phyloP scores from a whole-genome alignment of 2,329 filamentous ascomycete species.

The Trichoderma gracile region DNA sequence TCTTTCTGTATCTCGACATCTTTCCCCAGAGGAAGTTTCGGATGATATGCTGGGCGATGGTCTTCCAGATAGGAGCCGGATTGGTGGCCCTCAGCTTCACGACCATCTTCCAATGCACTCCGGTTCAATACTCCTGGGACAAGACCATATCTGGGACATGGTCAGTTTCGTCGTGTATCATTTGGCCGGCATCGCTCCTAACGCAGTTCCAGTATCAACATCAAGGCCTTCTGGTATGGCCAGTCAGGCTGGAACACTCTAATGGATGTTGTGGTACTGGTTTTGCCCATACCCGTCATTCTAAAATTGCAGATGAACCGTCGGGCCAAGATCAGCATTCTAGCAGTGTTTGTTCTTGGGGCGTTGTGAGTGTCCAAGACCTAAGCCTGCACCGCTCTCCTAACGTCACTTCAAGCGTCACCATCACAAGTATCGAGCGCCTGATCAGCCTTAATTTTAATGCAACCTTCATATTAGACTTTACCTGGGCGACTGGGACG shows the following conservation, averaged over 20 bases:
- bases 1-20: constrained; percentile 20
- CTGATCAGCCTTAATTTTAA: constrained; percentile 20
- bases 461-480: constrained; percentile 11
- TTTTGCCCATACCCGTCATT: constrained; percentile 10
- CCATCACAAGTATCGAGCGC: constrained; percentile 11
- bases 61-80: background rate
- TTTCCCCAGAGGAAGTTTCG: constrained; percentile 12
- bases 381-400: background rate
- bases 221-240: constrained; percentile 18
- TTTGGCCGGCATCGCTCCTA: background rate
- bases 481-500: constrained; percentile 13
- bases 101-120: constrained; percentile 18
- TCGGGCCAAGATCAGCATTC: constrained; percentile 9
- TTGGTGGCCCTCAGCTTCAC: constrained; percentile 12
- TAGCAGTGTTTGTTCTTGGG: constrained; percentile 15
- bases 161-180: background rate
- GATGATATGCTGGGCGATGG: constrained; percentile 11
- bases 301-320: constrained; percentile 17
- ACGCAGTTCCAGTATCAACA: constrained; percentile 2
- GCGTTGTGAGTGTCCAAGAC: background rate
- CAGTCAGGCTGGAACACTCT: constrained; percentile 20
- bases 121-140: constrained; percentile 15
- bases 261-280: constrained; percentile 15
- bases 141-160: constrained; percentile 12
- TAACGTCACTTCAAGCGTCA: constrained; percentile 17